Percentiles rank a stretch among this genome's conserved stretches.
Conservation (phyloP, 495 filamentous ascomycete species). For the Podospora appendiculata region DNA sequence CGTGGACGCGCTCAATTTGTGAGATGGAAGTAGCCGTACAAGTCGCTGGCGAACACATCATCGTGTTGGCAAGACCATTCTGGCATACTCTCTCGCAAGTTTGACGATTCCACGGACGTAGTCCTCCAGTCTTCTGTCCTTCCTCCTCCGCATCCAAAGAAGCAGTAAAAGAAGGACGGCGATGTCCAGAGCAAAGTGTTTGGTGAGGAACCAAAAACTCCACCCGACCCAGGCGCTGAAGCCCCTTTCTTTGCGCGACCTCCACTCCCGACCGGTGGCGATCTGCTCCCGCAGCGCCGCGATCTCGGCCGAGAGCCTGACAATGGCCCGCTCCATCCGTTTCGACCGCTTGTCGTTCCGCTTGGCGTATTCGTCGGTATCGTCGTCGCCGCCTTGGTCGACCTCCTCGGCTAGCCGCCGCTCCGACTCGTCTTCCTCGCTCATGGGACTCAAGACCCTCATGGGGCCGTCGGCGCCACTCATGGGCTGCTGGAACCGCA, state of each 20-base stretch:
- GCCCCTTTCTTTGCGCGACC: constrained; percentile 43
- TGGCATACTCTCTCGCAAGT: constrained; percentile 51
- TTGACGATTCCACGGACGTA: constrained; percentile 60
- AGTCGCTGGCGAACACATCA: constrained; percentile 20
- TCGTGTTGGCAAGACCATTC: constrained; percentile 45
- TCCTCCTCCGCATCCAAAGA: constrained; percentile 70
- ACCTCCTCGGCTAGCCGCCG: constrained; percentile 30
- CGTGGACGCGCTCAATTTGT: too few relatives aligned
- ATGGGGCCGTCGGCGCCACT: constrained; percentile 49
- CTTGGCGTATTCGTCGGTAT: constrained; percentile 26
- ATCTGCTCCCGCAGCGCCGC: constrained; percentile 92
- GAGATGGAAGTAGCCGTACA: too few relatives aligned
- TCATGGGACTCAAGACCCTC: constrained; percentile 71
- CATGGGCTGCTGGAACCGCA: constrained; percentile 34
- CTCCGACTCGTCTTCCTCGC: constrained; percentile 67
- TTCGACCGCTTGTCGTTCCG: constrained; percentile 62
- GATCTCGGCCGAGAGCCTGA: constrained; percentile 86
- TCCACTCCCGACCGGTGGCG: constrained; percentile 54
- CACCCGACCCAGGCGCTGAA: constrained; percentile 65
- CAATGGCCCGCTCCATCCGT: constrained; percentile 78
- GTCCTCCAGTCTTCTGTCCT: constrained; percentile 70
- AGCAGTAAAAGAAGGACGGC: constrained; percentile 61
- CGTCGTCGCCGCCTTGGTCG: constrained; percentile 44
- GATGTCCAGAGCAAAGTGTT: constrained; percentile 67
- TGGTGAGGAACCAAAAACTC: constrained; percentile 59